Conservation (phyloP, 768 basidiomycete species). For the Leccinum imitatum region DNA sequence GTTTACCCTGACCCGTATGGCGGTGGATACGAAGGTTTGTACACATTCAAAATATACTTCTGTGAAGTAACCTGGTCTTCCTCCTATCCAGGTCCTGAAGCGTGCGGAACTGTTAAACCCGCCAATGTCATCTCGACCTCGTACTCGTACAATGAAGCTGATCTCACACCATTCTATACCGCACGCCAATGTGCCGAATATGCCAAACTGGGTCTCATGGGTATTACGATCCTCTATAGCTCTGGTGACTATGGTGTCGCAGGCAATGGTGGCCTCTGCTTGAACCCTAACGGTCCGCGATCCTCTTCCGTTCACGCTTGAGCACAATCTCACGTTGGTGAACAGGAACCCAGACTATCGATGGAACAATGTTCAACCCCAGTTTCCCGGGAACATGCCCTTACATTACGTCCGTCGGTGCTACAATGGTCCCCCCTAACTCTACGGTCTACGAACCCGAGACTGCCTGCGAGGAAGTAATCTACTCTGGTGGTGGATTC, state of each 20-base stretch:
- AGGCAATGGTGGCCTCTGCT: conserved; percentile 32
- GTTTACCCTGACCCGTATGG: conserved; percentile 24
- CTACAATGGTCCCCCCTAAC: conserved; percentile 43
- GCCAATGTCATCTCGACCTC: too few relatives aligned
- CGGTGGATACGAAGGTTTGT: too few relatives aligned
- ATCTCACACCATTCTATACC: conserved; percentile 32
- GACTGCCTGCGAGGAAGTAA: conserved; percentile 30
- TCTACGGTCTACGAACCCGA: conserved; percentile 29
- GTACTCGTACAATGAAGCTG: too few relatives aligned
- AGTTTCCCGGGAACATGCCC: conserved; percentile 46
- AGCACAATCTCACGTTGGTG: background rate
- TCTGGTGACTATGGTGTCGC: conserved; percentile 49
- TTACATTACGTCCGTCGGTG: conserved; percentile 47
- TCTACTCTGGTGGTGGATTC: conserved; percentile 35
- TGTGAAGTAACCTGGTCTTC: too few relatives aligned
- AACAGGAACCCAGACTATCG: conserved; percentile 26
- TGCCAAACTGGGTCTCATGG: conserved; percentile 44
- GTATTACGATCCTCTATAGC: conserved; percentile 41
- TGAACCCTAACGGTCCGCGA: conserved; percentile 28
- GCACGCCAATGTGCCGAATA: conserved; percentile 46
- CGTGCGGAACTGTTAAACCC: too few relatives aligned
- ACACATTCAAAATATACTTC: too few relatives aligned
- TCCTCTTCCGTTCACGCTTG: background rate
- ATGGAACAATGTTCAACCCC: conserved; percentile 39
- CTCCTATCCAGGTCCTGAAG: too few relatives aligned